Conservation (phyloP, 805 yeast species). For the Wickerhamomyces strasburgensis region DNA sequence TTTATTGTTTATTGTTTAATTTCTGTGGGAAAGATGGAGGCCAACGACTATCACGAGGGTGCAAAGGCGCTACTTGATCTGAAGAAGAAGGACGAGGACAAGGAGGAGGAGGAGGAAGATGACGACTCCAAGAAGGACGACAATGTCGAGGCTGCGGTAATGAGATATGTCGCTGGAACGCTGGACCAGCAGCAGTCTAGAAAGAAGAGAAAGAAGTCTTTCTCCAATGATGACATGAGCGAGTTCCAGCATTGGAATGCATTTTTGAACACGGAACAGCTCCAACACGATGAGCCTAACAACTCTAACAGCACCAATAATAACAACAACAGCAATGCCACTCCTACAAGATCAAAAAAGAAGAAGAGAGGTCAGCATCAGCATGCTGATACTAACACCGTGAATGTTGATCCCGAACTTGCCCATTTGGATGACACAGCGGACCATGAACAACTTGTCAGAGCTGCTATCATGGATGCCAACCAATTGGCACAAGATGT, state of each 20-base stretch:
- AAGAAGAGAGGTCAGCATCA: slow-evolving; percentile 10
- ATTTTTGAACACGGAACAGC: slow-evolving; percentile 23
- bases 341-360: slow-evolving; percentile 3
- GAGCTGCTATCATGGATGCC: slow-evolving; percentile 68
- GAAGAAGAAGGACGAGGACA: slow-evolving; percentile 20
- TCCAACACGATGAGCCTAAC: slow-evolving; percentile 20
- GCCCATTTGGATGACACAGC: slow-evolving; percentile 42
- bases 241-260: slow-evolving; percentile 28
- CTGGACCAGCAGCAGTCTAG: slow-evolving; percentile 28
- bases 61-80: slow-evolving; percentile 23
- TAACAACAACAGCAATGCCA: slow-evolving; percentile 3
- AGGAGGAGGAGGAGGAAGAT: slow-evolving; percentile 5
- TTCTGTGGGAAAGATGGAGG: slow-evolving; percentile 5
- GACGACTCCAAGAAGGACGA: slow-evolving; percentile 27
- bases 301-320: too few species aligned
- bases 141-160: slow-evolving; percentile 75
- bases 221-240: slow-evolving; percentile 18
- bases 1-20: not conserved
- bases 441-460: slow-evolving; percentile 61
- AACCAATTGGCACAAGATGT: slow-evolving; percentile 50
- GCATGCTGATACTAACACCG: not conserved
- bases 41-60: slow-evolving; percentile 22
- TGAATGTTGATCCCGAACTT: slow-evolving; percentile 52
- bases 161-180: slow-evolving; percentile 66
- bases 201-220: slow-evolving; percentile 20